A percentile compares a stretch with the other conserved stretches of the same genome.
These are phyloP conservation scores for Anthoceros angustus DNA, from an alignment of 225 moss, liverwort and hornwort species.

Conservation along the genomic window DNA sequence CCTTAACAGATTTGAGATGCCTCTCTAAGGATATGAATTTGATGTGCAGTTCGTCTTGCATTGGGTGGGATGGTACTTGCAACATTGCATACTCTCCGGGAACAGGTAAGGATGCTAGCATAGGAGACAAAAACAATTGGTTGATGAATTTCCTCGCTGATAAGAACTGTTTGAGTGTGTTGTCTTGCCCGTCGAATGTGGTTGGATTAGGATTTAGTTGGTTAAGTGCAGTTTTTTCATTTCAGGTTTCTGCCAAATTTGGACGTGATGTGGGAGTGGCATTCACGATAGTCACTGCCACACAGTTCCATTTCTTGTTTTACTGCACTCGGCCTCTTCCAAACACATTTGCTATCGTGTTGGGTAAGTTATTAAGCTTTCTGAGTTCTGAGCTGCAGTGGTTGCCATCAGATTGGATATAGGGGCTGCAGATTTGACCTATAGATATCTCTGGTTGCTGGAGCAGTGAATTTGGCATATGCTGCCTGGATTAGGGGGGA, in stretches of 20 bases:
- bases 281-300: conserved; percentile 50
- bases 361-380: conserved; percentile 36
- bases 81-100: conserved; percentile 51
- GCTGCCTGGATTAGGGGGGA: conserved; percentile 70
- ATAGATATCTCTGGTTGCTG: conserved; percentile 6
- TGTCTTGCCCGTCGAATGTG: background rate
- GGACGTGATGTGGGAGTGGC: conserved; percentile 48
- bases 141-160: background rate
- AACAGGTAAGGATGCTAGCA: conserved; percentile 24
- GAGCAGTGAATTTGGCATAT: conserved; percentile 85
- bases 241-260: conserved; percentile 52
- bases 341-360: conserved; percentile 71
- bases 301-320: conserved; percentile 79
- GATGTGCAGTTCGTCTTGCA: conserved; percentile 54
- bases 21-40: background rate
- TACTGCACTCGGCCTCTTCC: conserved; percentile 93
- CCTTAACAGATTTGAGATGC: background rate
- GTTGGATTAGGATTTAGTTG: no score
- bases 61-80: conserved; percentile 59
- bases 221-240: background rate
- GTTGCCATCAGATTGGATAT: conserved; percentile 5
- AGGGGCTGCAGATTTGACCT: background rate
- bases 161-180: background rate
- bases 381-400: conserved; percentile 2
- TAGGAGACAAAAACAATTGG: background rate